These are phyloP conservation scores for Lonicera japonica DNA, from an alignment of 129 eudicot species.

Conservation along the genomic window DNA sequence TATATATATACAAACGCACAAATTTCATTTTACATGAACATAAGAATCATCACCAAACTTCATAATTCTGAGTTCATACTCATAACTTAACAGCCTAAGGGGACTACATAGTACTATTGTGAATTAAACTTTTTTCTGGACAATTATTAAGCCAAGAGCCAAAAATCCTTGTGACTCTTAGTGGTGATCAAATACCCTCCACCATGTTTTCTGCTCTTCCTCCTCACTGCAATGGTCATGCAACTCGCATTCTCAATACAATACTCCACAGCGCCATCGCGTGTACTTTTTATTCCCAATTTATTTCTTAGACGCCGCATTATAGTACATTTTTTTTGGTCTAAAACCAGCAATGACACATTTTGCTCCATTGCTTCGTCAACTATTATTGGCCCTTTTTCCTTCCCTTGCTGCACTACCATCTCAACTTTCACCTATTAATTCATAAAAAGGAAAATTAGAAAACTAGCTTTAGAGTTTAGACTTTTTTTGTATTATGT, in stretches of 20 bases:
- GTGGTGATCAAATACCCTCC: constrained; percentile 67
- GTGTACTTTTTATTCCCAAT: constrained; percentile 43
- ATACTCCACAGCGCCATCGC: constrained; percentile 38
- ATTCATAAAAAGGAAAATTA: neutral
- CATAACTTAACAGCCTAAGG: no score
- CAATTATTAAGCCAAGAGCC: constrained; percentile 58
- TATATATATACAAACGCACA: no score
- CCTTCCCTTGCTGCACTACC: constrained; percentile 45
- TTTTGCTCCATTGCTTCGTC: constrained; percentile 46
- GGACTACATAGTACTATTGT: no score
- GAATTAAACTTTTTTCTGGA: no score
- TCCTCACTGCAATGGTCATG: constrained; percentile 71
- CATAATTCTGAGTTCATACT: no score
- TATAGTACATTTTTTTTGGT: constrained; percentile 39
- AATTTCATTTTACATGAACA: no score
- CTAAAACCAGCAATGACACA: constrained; percentile 50
- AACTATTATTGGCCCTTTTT: constrained; percentile 48
- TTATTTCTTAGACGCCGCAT: constrained; percentile 49
- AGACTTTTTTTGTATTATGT: no score
- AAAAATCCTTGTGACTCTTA: constrained; percentile 69
- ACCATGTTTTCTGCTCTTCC: constrained; percentile 60
- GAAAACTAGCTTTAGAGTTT: neutral
- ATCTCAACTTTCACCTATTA: constrained; percentile 61
- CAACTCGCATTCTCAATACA: constrained; percentile 62
- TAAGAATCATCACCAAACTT: no score